Conservation (phyloP, 257 asterid genomes). For the Cinchona pubescens region DNA sequence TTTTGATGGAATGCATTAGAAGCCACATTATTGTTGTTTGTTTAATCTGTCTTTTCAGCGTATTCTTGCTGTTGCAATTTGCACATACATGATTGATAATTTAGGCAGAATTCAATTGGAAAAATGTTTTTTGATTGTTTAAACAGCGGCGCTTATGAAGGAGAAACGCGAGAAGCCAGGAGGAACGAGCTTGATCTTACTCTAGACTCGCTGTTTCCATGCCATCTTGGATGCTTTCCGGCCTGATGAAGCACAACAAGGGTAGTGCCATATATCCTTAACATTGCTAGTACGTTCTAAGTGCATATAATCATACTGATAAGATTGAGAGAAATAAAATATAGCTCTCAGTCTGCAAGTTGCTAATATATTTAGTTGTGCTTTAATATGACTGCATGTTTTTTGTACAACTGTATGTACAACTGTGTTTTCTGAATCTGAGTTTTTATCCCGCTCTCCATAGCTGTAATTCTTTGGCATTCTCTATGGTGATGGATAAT, state of each 20-base stretch:
- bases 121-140: background rate
- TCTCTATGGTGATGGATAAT: background rate
- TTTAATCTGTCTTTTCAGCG: background rate
- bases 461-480: background rate
- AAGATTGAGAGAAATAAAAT: background rate
- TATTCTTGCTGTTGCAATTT: background rate
- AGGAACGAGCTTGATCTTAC: constrained; percentile 77
- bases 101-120: background rate
- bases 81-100: background rate
- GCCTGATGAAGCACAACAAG: background rate
- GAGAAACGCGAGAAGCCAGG: constrained; percentile 47
- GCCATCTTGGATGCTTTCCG: constrained; percentile 79
- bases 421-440: background rate
- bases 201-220: constrained; percentile 71
- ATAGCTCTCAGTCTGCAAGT: background rate
- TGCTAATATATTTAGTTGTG: background rate
- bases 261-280: background rate
- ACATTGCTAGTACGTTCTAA: background rate
- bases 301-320: background rate
- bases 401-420: background rate
- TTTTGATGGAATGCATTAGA: background rate
- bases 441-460: background rate
- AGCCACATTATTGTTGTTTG: background rate
- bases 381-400: background rate
- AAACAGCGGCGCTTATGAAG: constrained; percentile 35